Percentiles rank a stretch among this genome's conserved stretches.
Evolutionary conservation across 192 early-diverging fungal genomes (phyloP).

Genomic region (Linnemannia schmuckeri): DNA sequence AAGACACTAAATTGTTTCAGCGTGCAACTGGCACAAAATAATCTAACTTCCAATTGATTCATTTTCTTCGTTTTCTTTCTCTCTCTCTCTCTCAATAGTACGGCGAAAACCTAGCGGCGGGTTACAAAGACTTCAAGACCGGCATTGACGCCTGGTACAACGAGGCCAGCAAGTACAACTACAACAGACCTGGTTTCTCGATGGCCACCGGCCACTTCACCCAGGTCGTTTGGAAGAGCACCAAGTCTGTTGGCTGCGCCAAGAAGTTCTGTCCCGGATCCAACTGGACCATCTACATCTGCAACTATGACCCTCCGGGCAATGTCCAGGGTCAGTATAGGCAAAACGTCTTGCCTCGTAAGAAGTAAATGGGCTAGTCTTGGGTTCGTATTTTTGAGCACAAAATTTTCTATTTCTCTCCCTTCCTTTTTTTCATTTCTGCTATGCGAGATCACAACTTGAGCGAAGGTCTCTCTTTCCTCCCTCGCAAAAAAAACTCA

Average conservation of each 20-base stretch:
- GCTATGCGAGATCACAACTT: too few relatives aligned
- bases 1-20: too few relatives aligned
- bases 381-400: too few relatives aligned
- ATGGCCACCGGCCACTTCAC: constrained; percentile 62
- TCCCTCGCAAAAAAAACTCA: too few relatives aligned
- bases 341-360: constrained; percentile 51
- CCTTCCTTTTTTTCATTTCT: too few relatives aligned
- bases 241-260: constrained; percentile 52
- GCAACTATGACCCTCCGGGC: constrained; percentile 59
- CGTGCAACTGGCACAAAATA: too few relatives aligned
- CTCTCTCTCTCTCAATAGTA: constrained; percentile 20
- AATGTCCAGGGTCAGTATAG: constrained; percentile 47
- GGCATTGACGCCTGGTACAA: constrained; percentile 60
- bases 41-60: too few relatives aligned
- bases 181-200: constrained; percentile 56
- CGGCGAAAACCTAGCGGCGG: constrained; percentile 64
- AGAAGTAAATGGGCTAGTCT: background rate
- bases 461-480: too few relatives aligned
- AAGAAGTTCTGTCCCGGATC: constrained; percentile 43
- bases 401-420: too few relatives aligned
- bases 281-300: constrained; percentile 58
- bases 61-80: background rate
- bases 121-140: constrained; percentile 48
- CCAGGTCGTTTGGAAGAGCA: constrained; percentile 58
- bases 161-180: constrained; percentile 60